A percentile compares a stretch with the other conserved stretches of the same genome.
phyloP scores from a whole-genome alignment of 495 filamentous ascomycete genomes.

The Coniosporium apollinis region DNA sequence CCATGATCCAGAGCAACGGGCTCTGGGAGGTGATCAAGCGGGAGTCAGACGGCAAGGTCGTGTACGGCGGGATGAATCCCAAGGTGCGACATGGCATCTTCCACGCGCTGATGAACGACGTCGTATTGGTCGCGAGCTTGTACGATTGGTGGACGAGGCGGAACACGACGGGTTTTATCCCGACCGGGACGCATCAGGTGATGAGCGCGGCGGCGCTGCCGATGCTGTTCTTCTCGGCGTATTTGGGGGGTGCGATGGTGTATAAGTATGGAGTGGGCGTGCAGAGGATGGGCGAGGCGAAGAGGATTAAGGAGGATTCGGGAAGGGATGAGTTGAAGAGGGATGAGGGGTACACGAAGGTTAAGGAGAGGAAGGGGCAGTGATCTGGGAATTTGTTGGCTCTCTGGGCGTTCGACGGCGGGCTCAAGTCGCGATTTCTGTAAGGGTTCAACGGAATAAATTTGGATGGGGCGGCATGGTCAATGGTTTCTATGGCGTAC shows the following conservation, averaged over 20 bases:
- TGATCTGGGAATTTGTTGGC: no score
- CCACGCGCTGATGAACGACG: constrained; percentile 11
- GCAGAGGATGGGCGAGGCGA: constrained; percentile 7
- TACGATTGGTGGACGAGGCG: constrained; percentile 8
- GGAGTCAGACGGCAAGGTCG: constrained; percentile 10
- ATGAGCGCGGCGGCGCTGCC: not conserved
- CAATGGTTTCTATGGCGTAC: no score
- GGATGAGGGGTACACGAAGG: not conserved
- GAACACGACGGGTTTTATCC: no score
- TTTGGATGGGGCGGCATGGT: no score
- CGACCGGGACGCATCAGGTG: not conserved
- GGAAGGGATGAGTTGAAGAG: not conserved
- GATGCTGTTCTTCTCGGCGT: constrained; percentile 4
- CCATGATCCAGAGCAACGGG: constrained; percentile 4
- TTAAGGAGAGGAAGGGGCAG: not conserved
- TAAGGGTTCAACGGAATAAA: no score
- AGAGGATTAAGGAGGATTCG: constrained; percentile 5
- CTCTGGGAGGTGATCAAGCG: not conserved
- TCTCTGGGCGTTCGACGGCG: no score
- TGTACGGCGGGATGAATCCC: constrained; percentile 3
- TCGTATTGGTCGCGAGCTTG: constrained; percentile 6
- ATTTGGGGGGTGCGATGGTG: constrained; percentile 10
- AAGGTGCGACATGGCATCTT: constrained; percentile 12
- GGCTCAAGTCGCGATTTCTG: no score
- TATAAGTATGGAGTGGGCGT: constrained; percentile 16